Conservation (phyloP, 2,329 filamentous ascomycete species). For the Sporothrix luriei region DNA sequence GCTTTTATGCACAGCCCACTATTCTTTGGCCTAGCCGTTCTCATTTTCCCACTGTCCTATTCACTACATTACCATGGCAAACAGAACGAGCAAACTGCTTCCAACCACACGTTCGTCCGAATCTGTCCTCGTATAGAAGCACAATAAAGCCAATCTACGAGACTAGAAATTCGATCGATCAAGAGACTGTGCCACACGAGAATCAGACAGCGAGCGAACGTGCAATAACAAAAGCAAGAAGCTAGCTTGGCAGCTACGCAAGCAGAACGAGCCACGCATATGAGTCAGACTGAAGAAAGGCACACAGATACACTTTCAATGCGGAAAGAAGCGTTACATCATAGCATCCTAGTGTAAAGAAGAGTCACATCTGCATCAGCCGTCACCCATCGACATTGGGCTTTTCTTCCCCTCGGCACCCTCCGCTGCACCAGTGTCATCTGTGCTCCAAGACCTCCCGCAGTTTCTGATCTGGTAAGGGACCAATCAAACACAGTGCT, state of each 20-base stretch:
- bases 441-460: not conserved
- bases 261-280: not conserved
- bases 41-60: constrained; percentile 1
- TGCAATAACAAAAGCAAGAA: not conserved
- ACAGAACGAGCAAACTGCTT: not conserved
- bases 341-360: not conserved
- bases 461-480: not conserved
- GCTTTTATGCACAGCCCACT: not conserved
- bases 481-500: not conserved
- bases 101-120: not conserved
- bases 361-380: too few species aligned
- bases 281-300: too few species aligned
- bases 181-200: not conserved
- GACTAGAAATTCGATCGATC: not conserved
- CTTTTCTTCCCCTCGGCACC: not conserved
- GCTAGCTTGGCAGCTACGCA: not conserved
- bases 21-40: not conserved
- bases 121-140: not conserved
- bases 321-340: not conserved
- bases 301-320: not conserved
- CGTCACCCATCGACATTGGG: not conserved
- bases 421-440: too few species aligned
- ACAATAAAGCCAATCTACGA: not conserved
- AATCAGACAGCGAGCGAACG: not conserved
- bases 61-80: not conserved